These are phyloP conservation scores for Diphasiastrum complanatum DNA, from an alignment of 83 land plant species.

Conservation along the genomic window DNA sequence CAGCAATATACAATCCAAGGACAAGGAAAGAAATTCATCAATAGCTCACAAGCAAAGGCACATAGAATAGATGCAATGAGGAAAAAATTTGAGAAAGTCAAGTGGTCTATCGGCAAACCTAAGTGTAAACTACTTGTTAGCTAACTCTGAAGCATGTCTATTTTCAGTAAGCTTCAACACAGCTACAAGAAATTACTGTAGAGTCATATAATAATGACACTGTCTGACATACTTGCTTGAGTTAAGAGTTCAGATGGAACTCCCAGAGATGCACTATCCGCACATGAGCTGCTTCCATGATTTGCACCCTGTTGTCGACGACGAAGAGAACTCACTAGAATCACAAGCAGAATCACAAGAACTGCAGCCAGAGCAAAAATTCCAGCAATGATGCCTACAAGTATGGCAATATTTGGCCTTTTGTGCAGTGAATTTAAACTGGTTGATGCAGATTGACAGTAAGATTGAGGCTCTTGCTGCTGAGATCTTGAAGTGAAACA, in stretches of 20 bases:
- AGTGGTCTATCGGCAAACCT: no score
- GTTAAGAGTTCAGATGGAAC: conserved; percentile 7
- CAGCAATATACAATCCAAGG: neutral
- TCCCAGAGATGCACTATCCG: conserved; percentile 8
- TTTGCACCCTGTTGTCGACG: neutral
- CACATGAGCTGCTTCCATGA: conserved; percentile 8
- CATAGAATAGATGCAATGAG: no score
- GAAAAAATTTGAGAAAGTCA: no score
- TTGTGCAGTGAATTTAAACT: neutral
- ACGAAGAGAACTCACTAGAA: neutral
- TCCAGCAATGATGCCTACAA: neutral
- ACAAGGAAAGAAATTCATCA: no score
- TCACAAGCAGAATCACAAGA: neutral
- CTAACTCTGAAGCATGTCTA: no score
- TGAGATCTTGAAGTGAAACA: neutral
- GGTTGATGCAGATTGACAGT: neutral
- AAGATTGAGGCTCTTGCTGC: neutral
- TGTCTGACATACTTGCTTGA: neutral
- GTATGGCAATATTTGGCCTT: neutral
- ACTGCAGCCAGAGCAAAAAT: no score
- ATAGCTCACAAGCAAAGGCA: no score
- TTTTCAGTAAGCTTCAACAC: no score
- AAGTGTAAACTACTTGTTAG: no score
- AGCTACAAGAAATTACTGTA: no score
- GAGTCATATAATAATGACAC: neutral